Conservation (phyloP, 768 basidiomycete species). For the Boletus barrowsii region DNA sequence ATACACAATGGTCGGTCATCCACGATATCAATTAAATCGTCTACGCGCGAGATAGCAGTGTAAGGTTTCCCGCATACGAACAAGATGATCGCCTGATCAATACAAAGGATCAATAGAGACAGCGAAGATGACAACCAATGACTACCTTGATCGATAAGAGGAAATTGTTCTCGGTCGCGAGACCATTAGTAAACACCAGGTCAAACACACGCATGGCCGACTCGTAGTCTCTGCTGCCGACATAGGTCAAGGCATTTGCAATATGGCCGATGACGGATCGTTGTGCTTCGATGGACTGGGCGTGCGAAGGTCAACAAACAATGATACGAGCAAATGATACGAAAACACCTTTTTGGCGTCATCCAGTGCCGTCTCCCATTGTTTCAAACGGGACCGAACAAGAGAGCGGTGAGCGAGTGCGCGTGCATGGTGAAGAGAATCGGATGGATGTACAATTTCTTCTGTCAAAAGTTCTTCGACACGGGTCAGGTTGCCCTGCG, state of each 20-base stretch:
- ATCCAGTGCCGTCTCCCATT: neutral
- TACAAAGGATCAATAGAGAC: neutral
- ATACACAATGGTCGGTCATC: neutral
- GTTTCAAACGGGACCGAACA: neutral
- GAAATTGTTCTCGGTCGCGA: neutral
- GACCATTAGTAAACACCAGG: neutral
- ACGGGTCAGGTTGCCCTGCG: neutral
- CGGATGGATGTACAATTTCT: neutral
- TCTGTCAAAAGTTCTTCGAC: neutral
- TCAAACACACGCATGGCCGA: conserved; percentile 6
- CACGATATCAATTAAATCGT: neutral
- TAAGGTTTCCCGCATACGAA: conserved; percentile 7
- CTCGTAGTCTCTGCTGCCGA: neutral
- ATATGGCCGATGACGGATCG: neutral
- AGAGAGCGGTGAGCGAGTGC: conserved; percentile 2
- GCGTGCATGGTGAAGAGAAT: neutral
- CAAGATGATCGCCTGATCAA: conserved; percentile 1
- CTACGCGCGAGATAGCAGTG: conserved; percentile 5
- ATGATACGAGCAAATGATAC: neutral
- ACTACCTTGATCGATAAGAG: conserved; percentile 13
- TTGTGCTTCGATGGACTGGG: neutral
- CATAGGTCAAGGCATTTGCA: neutral
- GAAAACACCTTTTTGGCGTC: conserved; percentile 4
- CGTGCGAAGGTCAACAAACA: neutral
- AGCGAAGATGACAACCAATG: fast-evolving